Percentiles rank a stretch among this genome's conserved stretches.
These are phyloP conservation scores for Saturnispora ahearnii DNA, from an alignment of 805 yeast genomes.

Conservation along the genomic window DNA sequence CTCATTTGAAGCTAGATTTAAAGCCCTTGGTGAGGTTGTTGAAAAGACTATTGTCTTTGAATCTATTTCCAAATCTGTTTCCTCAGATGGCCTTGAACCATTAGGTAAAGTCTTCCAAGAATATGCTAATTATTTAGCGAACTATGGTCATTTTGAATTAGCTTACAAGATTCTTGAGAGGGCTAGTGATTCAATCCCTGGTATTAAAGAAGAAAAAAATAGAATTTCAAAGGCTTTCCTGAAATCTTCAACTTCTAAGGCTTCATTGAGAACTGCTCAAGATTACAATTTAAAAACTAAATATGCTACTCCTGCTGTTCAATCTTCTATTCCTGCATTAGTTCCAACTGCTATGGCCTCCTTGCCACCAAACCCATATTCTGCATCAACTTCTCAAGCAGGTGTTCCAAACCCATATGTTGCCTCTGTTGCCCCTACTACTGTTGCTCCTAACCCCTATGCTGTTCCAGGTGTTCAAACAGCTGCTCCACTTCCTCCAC, in stretches of 20 bases:
- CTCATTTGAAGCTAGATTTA: constrained; percentile 75
- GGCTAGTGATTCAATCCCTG: constrained; percentile 67
- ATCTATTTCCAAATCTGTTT: constrained; percentile 35
- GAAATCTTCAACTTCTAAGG: constrained; percentile 9
- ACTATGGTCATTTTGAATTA: constrained; percentile 74
- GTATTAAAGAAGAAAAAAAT: constrained; percentile 63
- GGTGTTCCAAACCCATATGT: neutral
- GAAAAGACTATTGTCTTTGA: constrained; percentile 77
- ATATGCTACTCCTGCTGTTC: neutral
- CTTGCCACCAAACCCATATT: constrained; percentile 14
- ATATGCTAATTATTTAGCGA: constrained; percentile 70
- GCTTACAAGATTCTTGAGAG: constrained; percentile 62
- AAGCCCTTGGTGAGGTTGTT: constrained; percentile 70
- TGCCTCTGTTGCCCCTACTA: constrained; percentile 8
- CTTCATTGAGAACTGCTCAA: constrained; percentile 8
- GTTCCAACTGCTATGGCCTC: constrained; percentile 1
- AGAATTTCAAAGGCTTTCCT: constrained; percentile 61
- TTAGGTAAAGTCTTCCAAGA: constrained; percentile 63
- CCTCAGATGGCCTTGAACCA: constrained; percentile 37
- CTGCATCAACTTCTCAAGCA: constrained; percentile 6
- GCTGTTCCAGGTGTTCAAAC: constrained; percentile 13
- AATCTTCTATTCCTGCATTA: constrained; percentile 7
- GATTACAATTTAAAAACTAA: neutral
- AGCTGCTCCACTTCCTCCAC: constrained; percentile 23
- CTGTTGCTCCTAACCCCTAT: neutral